Evolutionary conservation across 495 filamentous ascomycete species (phyloP), one percentile per base, ranked within the genome.

Genomic region (Podospora appendiculata): DNA sequence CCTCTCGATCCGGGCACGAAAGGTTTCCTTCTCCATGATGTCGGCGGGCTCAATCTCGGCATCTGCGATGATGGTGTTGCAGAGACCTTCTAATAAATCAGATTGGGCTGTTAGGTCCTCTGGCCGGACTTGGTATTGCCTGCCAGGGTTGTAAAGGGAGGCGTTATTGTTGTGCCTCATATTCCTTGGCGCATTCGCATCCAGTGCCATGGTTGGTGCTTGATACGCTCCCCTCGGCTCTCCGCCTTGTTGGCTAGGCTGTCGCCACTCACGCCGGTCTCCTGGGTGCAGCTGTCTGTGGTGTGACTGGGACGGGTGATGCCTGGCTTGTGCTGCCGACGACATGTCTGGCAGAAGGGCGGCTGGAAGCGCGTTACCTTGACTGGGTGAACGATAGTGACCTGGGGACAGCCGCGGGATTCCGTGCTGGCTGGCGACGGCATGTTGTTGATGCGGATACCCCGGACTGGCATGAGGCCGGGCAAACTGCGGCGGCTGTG

Each of bases 1-100:
- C 9, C 62, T 47, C 56, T 87, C 81, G 7, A 91, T 74, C 14
- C 58, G 57, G 43, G 52, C 41, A 50, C 86, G 74, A 53, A 90
- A 84, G 0, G 54, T 57, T 59, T 89, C 82, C 57, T 88, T 90
- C 51, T 80, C 74, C 6, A 67, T 55, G 32, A 78, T 71, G 57
- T 90, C 87, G 9, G 64, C 61, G 0, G 53, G 51, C 51, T 69
- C 65, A 8, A 84, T 83, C 51, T 76, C 75, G 10, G 72, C 71
- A 39, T 58, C 62, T 0, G 64, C 52, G 32, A 82, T 63, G 34
- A 73, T 61, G 9, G 62, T 58, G 19, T 62, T 43, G 18, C 73
- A 73, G 6, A 81, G 58, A 1, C 47, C 50, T 16, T 80, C 73
- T 13, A 84, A 72, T 42, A 76, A 60, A 3, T 57, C 58, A 6